Evolutionary conservation across 1,284 basidiomycete species (phyloP), one percentile per base, ranked within the genome.

Genomic region (Stereum hirsutum): DNA sequence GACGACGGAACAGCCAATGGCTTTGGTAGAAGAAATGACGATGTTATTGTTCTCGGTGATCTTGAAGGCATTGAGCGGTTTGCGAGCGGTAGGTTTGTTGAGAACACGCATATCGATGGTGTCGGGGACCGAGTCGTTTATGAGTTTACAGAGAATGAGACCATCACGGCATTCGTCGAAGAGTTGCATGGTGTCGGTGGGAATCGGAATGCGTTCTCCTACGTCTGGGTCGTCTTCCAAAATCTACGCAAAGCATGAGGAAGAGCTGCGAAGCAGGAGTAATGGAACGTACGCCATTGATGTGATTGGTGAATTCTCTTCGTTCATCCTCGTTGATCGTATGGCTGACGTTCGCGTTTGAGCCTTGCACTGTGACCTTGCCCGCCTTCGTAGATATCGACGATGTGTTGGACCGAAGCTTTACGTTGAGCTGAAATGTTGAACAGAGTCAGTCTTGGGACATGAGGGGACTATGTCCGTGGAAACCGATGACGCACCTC

Each of bases 31-130:
- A 8, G 90, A 89, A 65, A 99, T 97, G 60, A 99, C 95, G 55
- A 99, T 95, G 67, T 98, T 99, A 74, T 99, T 98, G 74, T 99
- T 99, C 64, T 99, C 95, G 0, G 95, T 98, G 62, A 97, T 97
- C 60, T 98, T 93, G 80, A 99, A 99, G 0, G 89, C 88, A 59
- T 92, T 97, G 46, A 94, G 77, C 17, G 80, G 79, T 62, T 89
- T 93, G 36, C 75, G 74, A 5, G 73, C 55, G 2, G 75, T 74
- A 1, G 89, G 78, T 61, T 88, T 93, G 74, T 99, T 99, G 54
- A 99, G 74, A 4, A 98, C 95, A 76, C 95, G 94, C 54, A 85
- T 89, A 67, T 99, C 95, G 66, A 99, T 99, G 6, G 95, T 99
- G 64, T 99, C 95, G 17, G 95, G 92, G 2, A 99, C 95, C 26